Conservation (phyloP, 129 eudicot species). For the Arctium lappa region DNA sequence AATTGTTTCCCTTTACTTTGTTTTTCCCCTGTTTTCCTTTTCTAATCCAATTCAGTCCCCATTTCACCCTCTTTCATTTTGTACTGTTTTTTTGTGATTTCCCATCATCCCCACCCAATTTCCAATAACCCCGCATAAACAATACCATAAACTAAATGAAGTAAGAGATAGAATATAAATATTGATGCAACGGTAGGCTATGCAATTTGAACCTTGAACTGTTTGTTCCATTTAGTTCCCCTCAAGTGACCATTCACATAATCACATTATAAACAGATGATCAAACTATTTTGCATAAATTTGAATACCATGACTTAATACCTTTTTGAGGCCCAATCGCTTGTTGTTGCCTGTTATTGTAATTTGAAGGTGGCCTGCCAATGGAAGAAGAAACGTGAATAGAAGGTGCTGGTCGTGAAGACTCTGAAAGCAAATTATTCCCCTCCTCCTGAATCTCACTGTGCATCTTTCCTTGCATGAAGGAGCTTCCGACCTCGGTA, state of each 20-base stretch:
- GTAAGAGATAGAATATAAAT: not conserved
- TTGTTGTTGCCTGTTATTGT: constrained; percentile 30
- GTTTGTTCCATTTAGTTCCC: not conserved
- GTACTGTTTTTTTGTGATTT: no score
- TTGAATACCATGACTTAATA: not conserved
- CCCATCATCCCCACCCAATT: not conserved
- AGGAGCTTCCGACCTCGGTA: constrained; percentile 35
- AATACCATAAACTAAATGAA: not conserved
- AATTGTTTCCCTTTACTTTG: no score
- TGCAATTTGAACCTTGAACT: not conserved
- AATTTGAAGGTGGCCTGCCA: constrained; percentile 28
- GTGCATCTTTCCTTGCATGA: constrained; percentile 26
- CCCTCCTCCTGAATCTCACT: constrained; percentile 43
- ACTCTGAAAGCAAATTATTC: constrained; percentile 49
- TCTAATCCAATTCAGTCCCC: no score
- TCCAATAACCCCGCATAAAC: not conserved
- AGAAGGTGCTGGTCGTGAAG: constrained; percentile 29
- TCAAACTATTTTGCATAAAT: not conserved
- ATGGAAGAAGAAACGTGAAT: constrained; percentile 19
- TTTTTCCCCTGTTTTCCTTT: no score
- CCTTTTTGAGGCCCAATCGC: constrained; percentile 37
- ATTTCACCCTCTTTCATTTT: no score
- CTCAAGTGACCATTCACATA: not conserved
- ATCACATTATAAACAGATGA: not conserved
- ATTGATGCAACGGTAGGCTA: no score